Evolutionary conservation across 2,329 filamentous ascomycete genomes (phyloP).

Genomic region (Neopestalotiopsis sp.): DNA sequence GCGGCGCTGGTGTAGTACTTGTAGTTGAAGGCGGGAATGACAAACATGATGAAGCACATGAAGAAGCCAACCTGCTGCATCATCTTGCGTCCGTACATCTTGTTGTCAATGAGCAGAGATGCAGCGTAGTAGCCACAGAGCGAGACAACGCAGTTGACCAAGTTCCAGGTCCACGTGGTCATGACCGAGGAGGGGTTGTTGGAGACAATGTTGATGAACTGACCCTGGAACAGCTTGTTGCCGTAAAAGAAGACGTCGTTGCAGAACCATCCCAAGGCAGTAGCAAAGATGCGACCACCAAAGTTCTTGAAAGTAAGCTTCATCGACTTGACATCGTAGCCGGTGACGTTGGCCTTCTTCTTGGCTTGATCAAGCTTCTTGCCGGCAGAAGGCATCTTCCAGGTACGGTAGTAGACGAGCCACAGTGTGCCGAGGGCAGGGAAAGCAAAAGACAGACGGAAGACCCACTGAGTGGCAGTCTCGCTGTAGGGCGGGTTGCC

Average conservation of each 20-base stretch:
- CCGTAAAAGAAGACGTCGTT: slow-evolving; percentile 99
- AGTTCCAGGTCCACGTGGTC: slow-evolving; percentile 88
- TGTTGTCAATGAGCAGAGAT: slow-evolving; percentile 90
- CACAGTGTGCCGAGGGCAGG: slow-evolving; percentile 90
- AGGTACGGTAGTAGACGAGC: slow-evolving; percentile 95
- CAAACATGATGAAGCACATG: slow-evolving; percentile 91
- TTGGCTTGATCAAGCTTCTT: slow-evolving; percentile 84
- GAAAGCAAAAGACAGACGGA: slow-evolving; percentile 90
- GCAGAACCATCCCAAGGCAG: slow-evolving; percentile 88
- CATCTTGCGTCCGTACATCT: slow-evolving; percentile 92
- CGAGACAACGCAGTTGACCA: slow-evolving; percentile 88
- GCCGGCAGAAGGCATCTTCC: slow-evolving; percentile 89
- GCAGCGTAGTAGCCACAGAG: slow-evolving; percentile 90
- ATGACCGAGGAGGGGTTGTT: slow-evolving; percentile 74
- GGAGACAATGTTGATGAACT: slow-evolving; percentile 86
- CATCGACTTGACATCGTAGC: slow-evolving; percentile 88
- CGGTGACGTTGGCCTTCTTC: slow-evolving; percentile 85
- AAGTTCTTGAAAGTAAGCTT: slow-evolving; percentile 81
- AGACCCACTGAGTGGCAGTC: slow-evolving; percentile 84
- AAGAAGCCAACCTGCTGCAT: slow-evolving; percentile 97
- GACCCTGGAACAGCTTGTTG: slow-evolving; percentile 94
- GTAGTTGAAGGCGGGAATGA: slow-evolving; percentile 88
- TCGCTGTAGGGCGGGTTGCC: slow-evolving; percentile 79
- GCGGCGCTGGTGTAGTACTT: slow-evolving; percentile 75
- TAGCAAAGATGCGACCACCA: slow-evolving; percentile 83